These are phyloP conservation scores for Ceratocystis albifundus DNA, from an alignment of 2,329 filamentous ascomycete genomes.

Conservation along the genomic window DNA sequence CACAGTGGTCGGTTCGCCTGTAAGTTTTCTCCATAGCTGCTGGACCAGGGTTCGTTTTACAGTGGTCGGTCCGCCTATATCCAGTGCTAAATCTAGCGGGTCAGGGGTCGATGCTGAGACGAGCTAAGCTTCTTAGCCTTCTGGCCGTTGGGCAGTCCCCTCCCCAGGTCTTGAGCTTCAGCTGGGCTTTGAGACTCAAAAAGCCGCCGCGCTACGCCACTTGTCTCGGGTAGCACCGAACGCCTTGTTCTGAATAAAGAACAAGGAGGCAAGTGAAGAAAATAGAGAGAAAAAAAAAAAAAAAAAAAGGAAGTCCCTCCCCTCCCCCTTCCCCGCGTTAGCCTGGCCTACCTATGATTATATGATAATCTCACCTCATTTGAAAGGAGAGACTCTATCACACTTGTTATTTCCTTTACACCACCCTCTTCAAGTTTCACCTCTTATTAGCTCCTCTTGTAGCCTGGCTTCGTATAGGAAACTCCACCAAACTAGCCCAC, in stretches of 20 bases:
- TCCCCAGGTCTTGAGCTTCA: neutral
- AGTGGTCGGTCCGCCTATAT: neutral
- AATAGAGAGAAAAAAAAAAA: too few relatives aligned
- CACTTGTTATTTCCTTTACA: too few relatives aligned
- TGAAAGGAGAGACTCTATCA: too few relatives aligned
- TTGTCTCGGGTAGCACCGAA: slow-evolving; percentile 7
- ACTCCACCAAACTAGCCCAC: too few relatives aligned
- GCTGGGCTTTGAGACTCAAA: neutral
- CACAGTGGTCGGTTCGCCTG: neutral
- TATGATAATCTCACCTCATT: too few relatives aligned
- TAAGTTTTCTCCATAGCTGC: neutral
- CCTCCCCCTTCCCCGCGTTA: too few relatives aligned
- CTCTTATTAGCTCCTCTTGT: too few relatives aligned
- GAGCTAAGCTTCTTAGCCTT: neutral
- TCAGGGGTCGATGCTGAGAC: slow-evolving; percentile 3
- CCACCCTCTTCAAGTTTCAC: too few relatives aligned
- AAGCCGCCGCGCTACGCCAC: slow-evolving; percentile 4
- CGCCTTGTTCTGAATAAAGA: neutral
- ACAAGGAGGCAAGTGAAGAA: neutral
- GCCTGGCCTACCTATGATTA: too few relatives aligned
- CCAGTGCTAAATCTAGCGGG: neutral
- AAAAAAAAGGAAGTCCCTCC: too few relatives aligned
- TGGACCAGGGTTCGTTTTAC: neutral
- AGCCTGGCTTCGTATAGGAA: too few relatives aligned
- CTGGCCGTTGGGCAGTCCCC: neutral